phyloP scores from a whole-genome alignment of 106 monocot genomes.

The Posidonia australis region DNA sequence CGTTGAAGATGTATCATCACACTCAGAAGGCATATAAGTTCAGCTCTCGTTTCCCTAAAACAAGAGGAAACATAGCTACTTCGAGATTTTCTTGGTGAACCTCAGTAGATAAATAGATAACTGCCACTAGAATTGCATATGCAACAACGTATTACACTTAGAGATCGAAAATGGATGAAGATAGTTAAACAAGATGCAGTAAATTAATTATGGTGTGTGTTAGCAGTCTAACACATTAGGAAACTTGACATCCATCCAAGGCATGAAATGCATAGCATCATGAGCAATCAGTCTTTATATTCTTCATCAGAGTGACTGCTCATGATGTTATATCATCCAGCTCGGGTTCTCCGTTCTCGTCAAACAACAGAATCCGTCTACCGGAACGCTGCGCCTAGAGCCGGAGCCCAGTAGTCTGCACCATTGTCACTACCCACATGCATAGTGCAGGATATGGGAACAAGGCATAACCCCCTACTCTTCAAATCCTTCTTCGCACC shows the following conservation, averaged over 20 bases:
- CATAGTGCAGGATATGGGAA: slow-evolving; percentile 58
- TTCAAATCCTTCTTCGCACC: slow-evolving; percentile 38
- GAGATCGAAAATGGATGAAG: too few species aligned
- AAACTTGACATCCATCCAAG: not conserved
- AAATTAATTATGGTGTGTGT: too few species aligned
- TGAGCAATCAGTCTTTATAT: slow-evolving; percentile 25
- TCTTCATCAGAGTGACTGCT: slow-evolving; percentile 49
- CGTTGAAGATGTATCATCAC: too few species aligned
- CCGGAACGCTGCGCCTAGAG: slow-evolving; percentile 27
- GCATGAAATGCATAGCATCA: slow-evolving; percentile 33
- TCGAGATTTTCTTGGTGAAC: too few species aligned
- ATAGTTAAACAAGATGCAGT: too few species aligned
- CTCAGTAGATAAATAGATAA: too few species aligned
- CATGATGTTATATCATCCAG: slow-evolving; percentile 48
- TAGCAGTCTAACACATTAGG: not conserved
- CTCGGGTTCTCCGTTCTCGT: not conserved
- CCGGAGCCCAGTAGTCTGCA: slow-evolving; percentile 58
- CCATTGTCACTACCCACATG: slow-evolving; percentile 47
- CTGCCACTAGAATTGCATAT: too few species aligned
- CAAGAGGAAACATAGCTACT: too few species aligned
- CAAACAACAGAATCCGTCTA: not conserved
- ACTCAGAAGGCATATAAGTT: too few species aligned
- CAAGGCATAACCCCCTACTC: slow-evolving; percentile 68
- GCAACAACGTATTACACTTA: too few species aligned
- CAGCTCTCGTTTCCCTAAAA: too few species aligned